phyloP scores from a whole-genome alignment of 2,329 filamentous ascomycete genomes.

The Cordyceps sp. region DNA sequence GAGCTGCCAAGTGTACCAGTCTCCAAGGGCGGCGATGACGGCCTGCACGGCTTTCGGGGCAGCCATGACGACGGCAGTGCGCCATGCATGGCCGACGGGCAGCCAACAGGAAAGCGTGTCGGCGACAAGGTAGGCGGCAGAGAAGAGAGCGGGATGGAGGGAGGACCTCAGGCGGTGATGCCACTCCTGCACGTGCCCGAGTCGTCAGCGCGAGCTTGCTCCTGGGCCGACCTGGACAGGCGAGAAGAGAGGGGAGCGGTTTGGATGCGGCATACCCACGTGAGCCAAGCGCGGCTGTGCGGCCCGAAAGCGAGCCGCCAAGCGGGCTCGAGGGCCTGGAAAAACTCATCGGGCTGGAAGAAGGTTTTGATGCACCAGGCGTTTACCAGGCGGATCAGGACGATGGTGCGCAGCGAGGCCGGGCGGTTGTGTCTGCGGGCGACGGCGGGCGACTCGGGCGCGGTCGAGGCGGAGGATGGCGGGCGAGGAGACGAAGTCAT shows the following conservation, averaged over 20 bases:
- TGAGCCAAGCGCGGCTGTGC: slow-evolving; percentile 73
- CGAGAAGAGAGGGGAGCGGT: too few relatives aligned
- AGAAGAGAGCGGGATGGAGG: slow-evolving; percentile 78
- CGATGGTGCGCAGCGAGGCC: slow-evolving; percentile 18
- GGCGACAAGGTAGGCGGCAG: slow-evolving; percentile 50
- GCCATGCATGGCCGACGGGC: slow-evolving; percentile 32
- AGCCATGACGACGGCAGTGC: slow-evolving; percentile 50
- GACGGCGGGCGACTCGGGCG: slow-evolving; percentile 3
- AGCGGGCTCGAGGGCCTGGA: slow-evolving; percentile 86
- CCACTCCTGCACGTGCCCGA: slow-evolving; percentile 91
- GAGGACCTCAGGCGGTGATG: slow-evolving; percentile 72
- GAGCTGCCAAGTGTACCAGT: slow-evolving; percentile 80
- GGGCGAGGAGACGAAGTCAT: too few relatives aligned
- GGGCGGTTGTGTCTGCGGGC: slow-evolving; percentile 7
- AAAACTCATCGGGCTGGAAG: slow-evolving; percentile 97
- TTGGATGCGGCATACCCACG: slow-evolving; percentile 80
- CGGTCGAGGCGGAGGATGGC: neutral
- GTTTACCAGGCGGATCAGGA: slow-evolving; percentile 66
- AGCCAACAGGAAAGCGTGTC: slow-evolving; percentile 39
- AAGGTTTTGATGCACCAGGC: slow-evolving; percentile 69
- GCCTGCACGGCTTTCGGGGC: slow-evolving; percentile 66
- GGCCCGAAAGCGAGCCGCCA: slow-evolving; percentile 76
- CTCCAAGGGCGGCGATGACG: slow-evolving; percentile 57
- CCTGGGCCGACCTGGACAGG: too few relatives aligned
- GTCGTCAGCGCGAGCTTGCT: too few relatives aligned